phyloP scores from a whole-genome alignment of 2,329 filamentous ascomycete species.

The Pyrenochaeta sp. region DNA sequence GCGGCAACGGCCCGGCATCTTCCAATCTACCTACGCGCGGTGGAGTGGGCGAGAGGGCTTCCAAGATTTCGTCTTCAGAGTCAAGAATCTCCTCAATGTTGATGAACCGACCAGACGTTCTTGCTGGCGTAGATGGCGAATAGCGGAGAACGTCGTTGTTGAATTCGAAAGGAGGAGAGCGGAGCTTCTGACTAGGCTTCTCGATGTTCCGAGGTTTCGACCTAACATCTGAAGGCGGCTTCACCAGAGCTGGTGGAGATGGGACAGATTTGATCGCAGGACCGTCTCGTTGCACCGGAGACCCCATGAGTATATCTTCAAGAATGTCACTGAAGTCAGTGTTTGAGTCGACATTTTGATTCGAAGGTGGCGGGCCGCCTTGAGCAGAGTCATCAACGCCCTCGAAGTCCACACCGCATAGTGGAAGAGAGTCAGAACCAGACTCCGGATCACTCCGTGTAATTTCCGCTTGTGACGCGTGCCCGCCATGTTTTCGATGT shows the following conservation, averaged over 20 bases:
- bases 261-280: too few relatives aligned
- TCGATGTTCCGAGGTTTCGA: too few relatives aligned
- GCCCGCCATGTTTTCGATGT: too few relatives aligned
- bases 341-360: slow-evolving; percentile 28
- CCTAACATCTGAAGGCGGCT: too few relatives aligned
- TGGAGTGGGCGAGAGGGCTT: slow-evolving; percentile 42
- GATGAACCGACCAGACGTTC: slow-evolving; percentile 32
- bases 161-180: neutral
- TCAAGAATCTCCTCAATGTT: slow-evolving; percentile 51
- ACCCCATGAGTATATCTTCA: slow-evolving; percentile 33
- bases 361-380: slow-evolving; percentile 34
- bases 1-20: slow-evolving; percentile 23
- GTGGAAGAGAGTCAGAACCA: slow-evolving; percentile 28
- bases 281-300: slow-evolving; percentile 9
- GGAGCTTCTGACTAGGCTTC: slow-evolving; percentile 7
- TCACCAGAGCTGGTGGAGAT: too few relatives aligned
- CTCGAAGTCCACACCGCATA: slow-evolving; percentile 16
- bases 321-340: slow-evolving; percentile 34
- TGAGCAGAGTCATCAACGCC: slow-evolving; percentile 35
- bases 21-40: slow-evolving; percentile 31
- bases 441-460: too few relatives aligned
- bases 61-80: slow-evolving; percentile 45
- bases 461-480: too few relatives aligned
- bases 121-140: slow-evolving; percentile 19
- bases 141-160: slow-evolving; percentile 1